A percentile compares a stretch with the other conserved stretches of the same genome.
Conservation (phyloP, 2,329 filamentous ascomycete species). For the Monosporascus cannonballus region DNA sequence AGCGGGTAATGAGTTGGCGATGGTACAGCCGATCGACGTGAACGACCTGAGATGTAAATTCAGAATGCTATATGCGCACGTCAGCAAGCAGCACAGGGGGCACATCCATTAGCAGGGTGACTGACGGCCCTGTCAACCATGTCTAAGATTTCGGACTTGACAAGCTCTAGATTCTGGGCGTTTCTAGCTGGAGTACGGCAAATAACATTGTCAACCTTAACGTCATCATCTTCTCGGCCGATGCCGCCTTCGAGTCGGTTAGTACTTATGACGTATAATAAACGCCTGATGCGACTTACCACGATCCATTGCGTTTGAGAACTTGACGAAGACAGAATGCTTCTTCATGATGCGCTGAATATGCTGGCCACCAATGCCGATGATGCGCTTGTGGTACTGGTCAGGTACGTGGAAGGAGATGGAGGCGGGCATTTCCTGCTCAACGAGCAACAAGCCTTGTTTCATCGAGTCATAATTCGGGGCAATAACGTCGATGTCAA, state of each 20-base stretch:
- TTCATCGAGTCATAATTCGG: conserved; percentile 91
- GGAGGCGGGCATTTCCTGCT: conserved; percentile 98
- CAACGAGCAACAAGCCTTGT: conserved; percentile 84
- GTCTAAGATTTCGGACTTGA: conserved; percentile 98
- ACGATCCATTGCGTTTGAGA: conserved; percentile 97
- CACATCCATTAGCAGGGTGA: conserved; percentile 12
- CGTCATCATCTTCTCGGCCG: conserved; percentile 93
- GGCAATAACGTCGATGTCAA: conserved; percentile 96
- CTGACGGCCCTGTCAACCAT: conserved; percentile 93
- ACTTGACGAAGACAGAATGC: conserved; percentile 99
- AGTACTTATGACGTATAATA: conserved; percentile 11
- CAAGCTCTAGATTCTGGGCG: conserved; percentile 90
- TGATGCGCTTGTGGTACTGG: conserved; percentile 99
- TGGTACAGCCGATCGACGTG: conserved; percentile 94
- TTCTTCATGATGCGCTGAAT: conserved; percentile 99
- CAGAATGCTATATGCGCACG: conserved; percentile 63
- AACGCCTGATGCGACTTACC: conserved; percentile 38
- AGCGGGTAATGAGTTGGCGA: conserved; percentile 82
- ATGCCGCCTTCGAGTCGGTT: conserved; percentile 51
- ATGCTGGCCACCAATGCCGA: conserved; percentile 95
- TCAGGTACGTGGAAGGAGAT: conserved; percentile 99
- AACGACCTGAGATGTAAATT: conserved; percentile 91
- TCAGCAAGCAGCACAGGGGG: conserved; percentile 7
- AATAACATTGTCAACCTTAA: conserved; percentile 98
- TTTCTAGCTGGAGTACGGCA: conserved; percentile 96